phyloP scores from a whole-genome alignment of 2,329 filamentous ascomycete genomes.

The Ramichloridium luteum region DNA sequence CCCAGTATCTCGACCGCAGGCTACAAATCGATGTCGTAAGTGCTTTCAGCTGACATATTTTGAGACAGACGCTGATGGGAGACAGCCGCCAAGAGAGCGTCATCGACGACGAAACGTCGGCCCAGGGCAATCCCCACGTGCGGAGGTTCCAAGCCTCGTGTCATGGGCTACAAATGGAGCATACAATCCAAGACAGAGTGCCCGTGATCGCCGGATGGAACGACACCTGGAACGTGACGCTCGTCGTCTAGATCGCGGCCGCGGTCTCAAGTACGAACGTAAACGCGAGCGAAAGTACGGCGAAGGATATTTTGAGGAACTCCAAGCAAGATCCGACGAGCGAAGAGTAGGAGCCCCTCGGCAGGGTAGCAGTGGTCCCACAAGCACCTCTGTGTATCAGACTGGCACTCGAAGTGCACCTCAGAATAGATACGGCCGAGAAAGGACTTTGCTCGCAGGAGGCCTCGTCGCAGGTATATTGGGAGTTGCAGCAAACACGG shows the following conservation, averaged over 20 bases:
- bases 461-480: slow-evolving; percentile 1
- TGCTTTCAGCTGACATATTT: too few relatives aligned
- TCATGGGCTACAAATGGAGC: slow-evolving; percentile 1
- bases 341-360: background rate
- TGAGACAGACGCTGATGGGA: too few relatives aligned
- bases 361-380: background rate
- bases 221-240: slow-evolving; percentile 8
- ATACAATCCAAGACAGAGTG: background rate
- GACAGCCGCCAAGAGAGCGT: too few relatives aligned
- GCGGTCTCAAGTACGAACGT: slow-evolving; percentile 4
- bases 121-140: slow-evolving; percentile 3
- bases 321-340: slow-evolving; percentile 3
- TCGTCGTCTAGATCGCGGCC: slow-evolving; percentile 6
- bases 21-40: slow-evolving; percentile 36
- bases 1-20: slow-evolving; percentile 36
- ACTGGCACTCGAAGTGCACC: background rate
- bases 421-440: background rate
- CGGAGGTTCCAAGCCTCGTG: slow-evolving; percentile 4
- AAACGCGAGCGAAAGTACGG: slow-evolving; percentile 5
- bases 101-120: too few relatives aligned
- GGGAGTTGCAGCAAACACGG: background rate
- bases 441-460: slow-evolving; percentile 1
- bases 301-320: slow-evolving; percentile 7
- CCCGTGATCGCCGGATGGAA: slow-evolving; percentile 6
- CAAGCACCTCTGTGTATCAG: background rate